Base-by-base conservation (phyloP, 495 filamentous ascomycete species). In the Halenospora varia region DNA sequence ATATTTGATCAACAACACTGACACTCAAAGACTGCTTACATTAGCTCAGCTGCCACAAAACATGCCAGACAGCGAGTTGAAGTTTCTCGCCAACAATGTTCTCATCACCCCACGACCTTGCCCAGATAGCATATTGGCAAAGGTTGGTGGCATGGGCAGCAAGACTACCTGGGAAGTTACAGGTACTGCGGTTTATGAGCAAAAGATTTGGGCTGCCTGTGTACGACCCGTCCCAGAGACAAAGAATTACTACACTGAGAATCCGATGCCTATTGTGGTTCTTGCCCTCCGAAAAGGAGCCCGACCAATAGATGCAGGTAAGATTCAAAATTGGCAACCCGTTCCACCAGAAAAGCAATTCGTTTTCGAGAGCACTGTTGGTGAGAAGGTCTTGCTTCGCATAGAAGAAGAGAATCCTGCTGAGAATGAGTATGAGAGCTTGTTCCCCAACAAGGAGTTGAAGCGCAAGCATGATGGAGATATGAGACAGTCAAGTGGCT, bases 51-150 rank as follows among this genome's bases (percentile, higher is more conserved):
- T 82, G 17, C 86, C 87, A 6, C 72, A 79, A 20, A 78, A 78
- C 63, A 68, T 76, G 26, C 66, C 78, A 26, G 76, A 85, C 18
- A 70, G 68, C 35, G 90, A 96, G 25, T 69, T 97, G 56, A 92
- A 88, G 59, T 84, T 82, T 63, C 84, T 96, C 66, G 93, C 88
- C 50, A 96, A 95, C 71, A 92, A 84, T 68, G 92, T 98, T 63
- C 78, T 97, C 53, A 97, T 98, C 64, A 86, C 83, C 6, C 84
- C 89, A 2, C 82, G 88, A 13, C 85, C 87, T 0, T 88, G 84
- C 26, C 81, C 84, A 0, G 69, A 75, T 41, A 75, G 75, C 51
- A 85, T 94, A 24, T 73, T 96, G 23, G 76, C 89, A 15, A 92
- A 88, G 65, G 85, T 93, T 26, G 95, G 94, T 54, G 91, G 93